Evolutionary conservation across 371 early-diverging fungal genomes (phyloP).

Genomic region (Mucor saturninus): DNA sequence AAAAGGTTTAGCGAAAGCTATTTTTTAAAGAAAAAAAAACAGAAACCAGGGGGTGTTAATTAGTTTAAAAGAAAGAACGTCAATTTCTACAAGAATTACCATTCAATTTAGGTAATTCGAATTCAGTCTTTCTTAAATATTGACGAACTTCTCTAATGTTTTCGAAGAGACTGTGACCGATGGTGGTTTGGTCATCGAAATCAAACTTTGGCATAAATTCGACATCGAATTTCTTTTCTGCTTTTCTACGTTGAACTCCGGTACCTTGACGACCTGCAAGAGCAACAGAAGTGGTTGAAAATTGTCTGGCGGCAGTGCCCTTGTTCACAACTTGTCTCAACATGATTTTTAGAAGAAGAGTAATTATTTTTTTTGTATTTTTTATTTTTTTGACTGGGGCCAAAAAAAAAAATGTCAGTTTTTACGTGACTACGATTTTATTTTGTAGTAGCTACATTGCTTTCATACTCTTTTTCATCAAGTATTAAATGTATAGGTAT

Average conservation of each 20-base stretch:
- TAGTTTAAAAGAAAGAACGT: neutral
- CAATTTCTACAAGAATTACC: slow-evolving; percentile 37
- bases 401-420: neutral
- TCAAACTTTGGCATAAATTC: slow-evolving; percentile 59
- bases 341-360: slow-evolving; percentile 5
- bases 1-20: slow-evolving; percentile 66
- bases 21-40: neutral
- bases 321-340: slow-evolving; percentile 11
- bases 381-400: slow-evolving; percentile 21
- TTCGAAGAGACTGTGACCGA: slow-evolving; percentile 61
- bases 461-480: neutral
- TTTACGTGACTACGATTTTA: neutral
- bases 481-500: slow-evolving; percentile 3
- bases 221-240: slow-evolving; percentile 57
- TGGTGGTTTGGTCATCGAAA: slow-evolving; percentile 65
- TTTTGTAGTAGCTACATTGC: slow-evolving; percentile 1
- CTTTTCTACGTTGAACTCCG: slow-evolving; percentile 37
- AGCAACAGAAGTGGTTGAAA: slow-evolving; percentile 35
- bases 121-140: slow-evolving; percentile 68
- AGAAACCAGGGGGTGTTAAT: slow-evolving; percentile 7
- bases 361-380: slow-evolving; percentile 11
- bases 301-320: slow-evolving; percentile 19
- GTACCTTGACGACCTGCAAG: slow-evolving; percentile 43
- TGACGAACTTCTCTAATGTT: slow-evolving; percentile 65
- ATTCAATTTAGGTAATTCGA: slow-evolving; percentile 67